Evolutionary conservation across 495 filamentous ascomycete species (phyloP).

Genomic region (Aspergillus bertholletiae): DNA sequence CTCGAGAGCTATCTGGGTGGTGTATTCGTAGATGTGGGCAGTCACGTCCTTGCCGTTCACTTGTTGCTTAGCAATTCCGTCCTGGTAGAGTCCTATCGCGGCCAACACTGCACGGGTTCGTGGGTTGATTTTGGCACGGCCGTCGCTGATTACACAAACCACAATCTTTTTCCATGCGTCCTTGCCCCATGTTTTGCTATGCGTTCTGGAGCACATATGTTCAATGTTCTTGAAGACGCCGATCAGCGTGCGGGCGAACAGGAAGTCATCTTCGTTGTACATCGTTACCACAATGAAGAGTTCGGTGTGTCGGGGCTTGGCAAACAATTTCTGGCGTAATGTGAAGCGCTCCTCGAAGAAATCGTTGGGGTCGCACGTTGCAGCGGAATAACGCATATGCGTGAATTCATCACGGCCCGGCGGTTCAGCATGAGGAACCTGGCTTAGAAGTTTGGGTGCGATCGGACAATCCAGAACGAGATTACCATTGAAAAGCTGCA

Average conservation of each 20-base stretch:
- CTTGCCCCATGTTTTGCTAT: conserved; percentile 96
- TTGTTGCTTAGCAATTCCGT: conserved; percentile 97
- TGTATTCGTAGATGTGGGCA: conserved; percentile 99
- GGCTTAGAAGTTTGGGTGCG: conserved; percentile 79
- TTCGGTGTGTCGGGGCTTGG: conserved; percentile 90
- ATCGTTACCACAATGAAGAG: conserved; percentile 98
- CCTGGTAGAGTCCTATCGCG: conserved; percentile 94
- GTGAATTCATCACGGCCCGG: conserved; percentile 95
- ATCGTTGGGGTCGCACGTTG: conserved; percentile 88
- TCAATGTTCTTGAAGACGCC: conserved; percentile 99
- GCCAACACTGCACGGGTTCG: conserved; percentile 86
- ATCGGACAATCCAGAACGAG: conserved; percentile 97
- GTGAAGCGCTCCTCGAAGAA: conserved; percentile 90
- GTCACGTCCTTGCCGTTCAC: conserved; percentile 97
- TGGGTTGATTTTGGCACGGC: conserved; percentile 96
- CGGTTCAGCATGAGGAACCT: conserved; percentile 74
- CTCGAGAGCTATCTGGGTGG: conserved; percentile 82
- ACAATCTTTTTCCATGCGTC: conserved; percentile 99
- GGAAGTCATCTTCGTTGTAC: conserved; percentile 98
- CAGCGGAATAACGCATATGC: conserved; percentile 97
- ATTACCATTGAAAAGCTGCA: conserved; percentile 94
- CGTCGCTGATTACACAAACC: conserved; percentile 96
- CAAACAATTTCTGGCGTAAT: conserved; percentile 88
- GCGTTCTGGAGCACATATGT: conserved; percentile 87
- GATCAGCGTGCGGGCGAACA: conserved; percentile 94